phyloP scores from a whole-genome alignment of 1,284 basidiomycete species.

The Ustilago crameri region DNA sequence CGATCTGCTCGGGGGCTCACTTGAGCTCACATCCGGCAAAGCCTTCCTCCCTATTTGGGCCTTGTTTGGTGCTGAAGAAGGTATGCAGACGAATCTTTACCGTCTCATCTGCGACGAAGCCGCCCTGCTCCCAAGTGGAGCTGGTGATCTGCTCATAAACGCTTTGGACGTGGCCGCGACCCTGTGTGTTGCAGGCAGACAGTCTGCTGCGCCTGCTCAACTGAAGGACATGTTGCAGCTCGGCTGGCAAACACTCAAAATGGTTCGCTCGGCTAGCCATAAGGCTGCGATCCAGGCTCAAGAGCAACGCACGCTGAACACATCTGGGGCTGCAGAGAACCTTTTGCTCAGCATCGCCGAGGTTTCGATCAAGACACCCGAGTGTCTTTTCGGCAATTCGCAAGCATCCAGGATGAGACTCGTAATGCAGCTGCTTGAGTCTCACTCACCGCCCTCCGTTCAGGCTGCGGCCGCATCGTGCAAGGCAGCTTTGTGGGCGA shows the following conservation, averaged over 20 bases:
- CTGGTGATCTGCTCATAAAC: conserved; percentile 54
- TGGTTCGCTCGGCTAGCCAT: conserved; percentile 27
- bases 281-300: conserved; percentile 11
- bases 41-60: conserved; percentile 56
- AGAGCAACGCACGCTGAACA: neutral
- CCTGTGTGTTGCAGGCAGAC: conserved; percentile 29
- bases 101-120: conserved; percentile 40
- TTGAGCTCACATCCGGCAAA: conserved; percentile 46
- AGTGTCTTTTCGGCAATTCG: conserved; percentile 9
- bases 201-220: conserved; percentile 31
- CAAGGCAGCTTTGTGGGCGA: conserved; percentile 33
- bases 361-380: conserved; percentile 26
- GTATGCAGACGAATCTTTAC: conserved; percentile 41
- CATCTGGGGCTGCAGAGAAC: conserved; percentile 19
- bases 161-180: conserved; percentile 54
- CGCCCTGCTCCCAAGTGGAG: conserved; percentile 7
- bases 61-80: conserved; percentile 37
- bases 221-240: conserved; percentile 31
- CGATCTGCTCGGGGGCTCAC: conserved; percentile 38
- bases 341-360: conserved; percentile 32
- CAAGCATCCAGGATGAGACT: conserved; percentile 20
- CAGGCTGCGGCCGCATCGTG: conserved; percentile 32
- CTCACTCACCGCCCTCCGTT: conserved; percentile 13
- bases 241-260: conserved; percentile 34
- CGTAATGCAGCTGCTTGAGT: conserved; percentile 31